Conservation (phyloP, 768 basidiomycete species). For the Pholiota conissans region DNA sequence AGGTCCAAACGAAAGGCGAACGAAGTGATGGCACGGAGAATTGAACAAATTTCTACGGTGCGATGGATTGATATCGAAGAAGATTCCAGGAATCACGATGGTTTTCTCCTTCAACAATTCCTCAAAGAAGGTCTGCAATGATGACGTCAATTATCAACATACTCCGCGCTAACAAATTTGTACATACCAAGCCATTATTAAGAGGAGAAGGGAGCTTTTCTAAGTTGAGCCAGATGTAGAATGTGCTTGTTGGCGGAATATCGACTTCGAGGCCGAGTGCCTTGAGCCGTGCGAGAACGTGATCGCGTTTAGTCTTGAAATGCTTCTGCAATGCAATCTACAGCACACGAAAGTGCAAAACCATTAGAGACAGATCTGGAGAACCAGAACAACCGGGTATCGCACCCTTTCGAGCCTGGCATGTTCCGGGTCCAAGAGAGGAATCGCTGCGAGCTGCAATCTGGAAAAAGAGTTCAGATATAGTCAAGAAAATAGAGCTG, state of each 20-base stretch:
- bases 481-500: not conserved
- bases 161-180: not conserved
- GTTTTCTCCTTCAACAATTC: conserved; percentile 89
- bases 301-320: conserved; percentile 90
- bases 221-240: conserved; percentile 94
- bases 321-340: conserved; percentile 83
- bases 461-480: conserved; percentile 30
- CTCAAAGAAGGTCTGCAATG: conserved; percentile 82
- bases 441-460: conserved; percentile 86
- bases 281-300: conserved; percentile 80
- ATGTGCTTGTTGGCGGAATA: conserved; percentile 78
- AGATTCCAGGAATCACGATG: conserved; percentile 89
- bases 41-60: conserved; percentile 88
- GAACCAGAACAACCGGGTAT: not conserved
- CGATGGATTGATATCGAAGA: conserved; percentile 81
- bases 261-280: conserved; percentile 76
- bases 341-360: not conserved
- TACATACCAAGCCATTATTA: conserved; percentile 78
- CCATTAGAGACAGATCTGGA: not conserved
- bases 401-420: conserved; percentile 69
- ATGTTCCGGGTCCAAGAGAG: conserved; percentile 71
- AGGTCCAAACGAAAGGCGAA: conserved; percentile 86
- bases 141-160: not conserved
- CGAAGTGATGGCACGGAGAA: conserved; percentile 88
- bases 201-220: conserved; percentile 77